A percentile compares a stretch with the other conserved stretches of the same genome.
Conservation (phyloP, 257 asterid species). For the Echites panduratus region DNA sequence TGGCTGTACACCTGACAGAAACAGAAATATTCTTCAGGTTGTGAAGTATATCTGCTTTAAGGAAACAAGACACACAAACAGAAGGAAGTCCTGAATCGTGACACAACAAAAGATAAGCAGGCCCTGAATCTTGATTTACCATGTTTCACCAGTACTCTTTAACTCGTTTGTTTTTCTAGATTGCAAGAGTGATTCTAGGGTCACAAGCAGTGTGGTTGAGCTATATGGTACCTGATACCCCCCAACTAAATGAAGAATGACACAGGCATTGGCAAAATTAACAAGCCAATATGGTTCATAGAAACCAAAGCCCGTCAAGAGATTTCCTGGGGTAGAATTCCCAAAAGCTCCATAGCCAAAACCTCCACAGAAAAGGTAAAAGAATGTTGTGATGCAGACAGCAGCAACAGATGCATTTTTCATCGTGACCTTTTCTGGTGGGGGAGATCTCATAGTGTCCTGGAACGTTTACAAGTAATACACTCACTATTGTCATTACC, state of each 20-base stretch:
- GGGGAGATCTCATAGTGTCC: conserved; percentile 66
- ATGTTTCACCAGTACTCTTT: background rate
- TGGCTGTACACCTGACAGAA: conserved; percentile 54
- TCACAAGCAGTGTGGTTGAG: background rate
- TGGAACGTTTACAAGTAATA: conserved; percentile 19
- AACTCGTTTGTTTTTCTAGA: background rate
- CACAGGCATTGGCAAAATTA: conserved; percentile 81
- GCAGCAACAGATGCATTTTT: conserved; percentile 57
- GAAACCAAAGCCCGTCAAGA: conserved; percentile 81
- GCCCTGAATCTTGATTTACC: conserved; percentile 1
- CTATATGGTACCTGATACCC: conserved; percentile 80
- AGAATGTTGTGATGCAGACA: conserved; percentile 47
- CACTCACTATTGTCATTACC: background rate
- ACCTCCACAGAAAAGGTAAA: conserved; percentile 86
- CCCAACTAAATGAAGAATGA: conserved; percentile 67
- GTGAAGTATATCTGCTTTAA: background rate
- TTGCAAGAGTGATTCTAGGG: background rate
- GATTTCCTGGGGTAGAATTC: conserved; percentile 71
- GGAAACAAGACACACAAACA: background rate
- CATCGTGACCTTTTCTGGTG: conserved; percentile 65
- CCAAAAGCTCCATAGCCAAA: conserved; percentile 94
- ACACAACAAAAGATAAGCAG: no score
- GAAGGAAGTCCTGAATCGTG: background rate
- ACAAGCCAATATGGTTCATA: conserved; percentile 81
- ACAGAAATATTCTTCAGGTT: background rate